Evolutionary conservation across 2,329 filamentous ascomycete species (phyloP), one percentile per base, ranked within the genome.

Genomic region (Beauveria sp.): DNA sequence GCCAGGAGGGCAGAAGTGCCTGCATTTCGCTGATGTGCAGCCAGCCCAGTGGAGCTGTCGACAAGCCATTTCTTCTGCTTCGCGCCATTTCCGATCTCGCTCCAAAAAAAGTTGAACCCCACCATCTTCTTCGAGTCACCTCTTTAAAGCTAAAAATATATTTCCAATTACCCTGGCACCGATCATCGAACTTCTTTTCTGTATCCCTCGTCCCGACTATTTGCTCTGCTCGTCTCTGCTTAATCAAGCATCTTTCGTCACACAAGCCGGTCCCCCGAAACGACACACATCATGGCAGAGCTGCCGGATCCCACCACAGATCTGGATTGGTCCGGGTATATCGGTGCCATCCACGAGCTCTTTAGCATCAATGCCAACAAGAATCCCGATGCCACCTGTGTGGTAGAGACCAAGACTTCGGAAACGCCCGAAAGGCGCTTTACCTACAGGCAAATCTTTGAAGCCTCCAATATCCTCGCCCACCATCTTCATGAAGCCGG

Each of bases 381-480:
- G 64, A 80, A 89, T 69, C 91, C 91, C 1, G 85, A 90, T 46
- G 69, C 73, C 40, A 67, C 68, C 1, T 84, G 81, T 62, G 80
- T 84, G 42, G 70, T 73, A 12, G 81, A 84, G 68, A 84, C 81
- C 58, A 72, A 71, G 66, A 72, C 71, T 34, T 74, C 75, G 12
- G 34, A 38, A 16, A 38, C 34, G 34, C 12, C 34, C 34, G 34
- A 38, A 5, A 38, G 34, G 34, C 34, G 34, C 5, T 38, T 38
- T 38, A 93, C 86, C 26, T 98, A 97, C 73, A 79, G 80, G 66
- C 90, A 96, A 69, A 96, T 98, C 70, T 83, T 92, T 70, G 89
- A 96, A 76, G 87, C 88, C 0, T 89, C 90, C 34, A 96, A 96
- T 71, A 80, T 85, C 20, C 74, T 97, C 7, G 90, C 91, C 24